These are phyloP conservation scores for Sophora flavescens DNA, from an alignment of 306 rosid species.

Conservation along the genomic window DNA sequence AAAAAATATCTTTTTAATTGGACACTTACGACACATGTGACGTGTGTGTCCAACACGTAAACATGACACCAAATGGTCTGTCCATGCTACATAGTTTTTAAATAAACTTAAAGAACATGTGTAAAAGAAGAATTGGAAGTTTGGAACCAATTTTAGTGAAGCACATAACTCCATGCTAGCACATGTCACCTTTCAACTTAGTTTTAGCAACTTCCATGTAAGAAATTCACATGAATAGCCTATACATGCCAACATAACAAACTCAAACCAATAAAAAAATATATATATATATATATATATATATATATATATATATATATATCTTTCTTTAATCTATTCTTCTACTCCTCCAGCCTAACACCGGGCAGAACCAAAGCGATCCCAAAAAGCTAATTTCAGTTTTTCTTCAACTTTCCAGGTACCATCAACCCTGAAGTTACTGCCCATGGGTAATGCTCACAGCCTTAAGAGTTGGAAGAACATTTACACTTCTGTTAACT, in stretches of 20 bases:
- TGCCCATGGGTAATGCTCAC: not conserved
- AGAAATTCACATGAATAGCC: not conserved
- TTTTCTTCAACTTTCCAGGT: no score
- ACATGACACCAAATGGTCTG: no score
- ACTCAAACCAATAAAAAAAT: not conserved
- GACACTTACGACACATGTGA: no score
- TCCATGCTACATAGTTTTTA: no score
- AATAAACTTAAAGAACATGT: not conserved
- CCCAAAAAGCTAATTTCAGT: no score
- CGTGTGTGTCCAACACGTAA: no score
- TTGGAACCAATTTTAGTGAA: not conserved
- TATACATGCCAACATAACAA: not conserved
- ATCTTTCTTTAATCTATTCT: not conserved
- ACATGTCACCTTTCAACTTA: not conserved
- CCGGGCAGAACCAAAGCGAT: not conserved
- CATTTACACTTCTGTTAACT: not conserved
- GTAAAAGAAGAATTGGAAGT: not conserved
- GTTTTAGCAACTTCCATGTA: not conserved
- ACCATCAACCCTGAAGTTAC: not conserved
- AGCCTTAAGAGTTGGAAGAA: not conserved
- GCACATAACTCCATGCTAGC: not conserved
- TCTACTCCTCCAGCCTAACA: not conserved
- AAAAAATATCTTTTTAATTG: no score
- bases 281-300: no score
- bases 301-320: no score